Evolutionary conservation across 1,284 basidiomycete genomes (phyloP).

Genomic region (Heterobasidion occidentale): DNA sequence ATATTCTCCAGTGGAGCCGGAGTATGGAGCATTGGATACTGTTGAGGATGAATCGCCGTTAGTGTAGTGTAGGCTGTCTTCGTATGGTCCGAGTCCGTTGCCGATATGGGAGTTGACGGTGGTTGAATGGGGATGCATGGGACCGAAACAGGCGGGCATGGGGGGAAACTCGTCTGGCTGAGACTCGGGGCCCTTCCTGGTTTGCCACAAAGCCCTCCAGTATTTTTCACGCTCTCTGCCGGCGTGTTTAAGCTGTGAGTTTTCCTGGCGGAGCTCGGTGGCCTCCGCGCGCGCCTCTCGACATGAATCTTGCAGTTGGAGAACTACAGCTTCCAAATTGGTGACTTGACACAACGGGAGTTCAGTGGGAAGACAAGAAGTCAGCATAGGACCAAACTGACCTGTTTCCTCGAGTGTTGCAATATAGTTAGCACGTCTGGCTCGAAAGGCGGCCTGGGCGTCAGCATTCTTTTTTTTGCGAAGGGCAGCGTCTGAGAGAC

Average conservation of each 20-base stretch:
- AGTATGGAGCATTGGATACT: conserved; percentile 33
- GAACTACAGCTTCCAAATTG: conserved; percentile 70
- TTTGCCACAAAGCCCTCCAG: conserved; percentile 58
- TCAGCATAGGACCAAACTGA: conserved; percentile 24
- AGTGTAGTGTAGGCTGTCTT: conserved; percentile 29
- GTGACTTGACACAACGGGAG: conserved; percentile 41
- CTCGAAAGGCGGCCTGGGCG: conserved; percentile 66
- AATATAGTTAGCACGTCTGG: conserved; percentile 75
- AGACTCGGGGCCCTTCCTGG: conserved; percentile 44
- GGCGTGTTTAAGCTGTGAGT: conserved; percentile 52
- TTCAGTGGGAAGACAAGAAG: conserved; percentile 9
- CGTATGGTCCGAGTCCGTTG: conserved; percentile 13
- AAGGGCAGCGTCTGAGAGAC: conserved; percentile 53
- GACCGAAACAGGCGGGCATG: conserved; percentile 31
- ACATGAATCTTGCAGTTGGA: conserved; percentile 75
- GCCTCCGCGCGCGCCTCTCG: conserved; percentile 55
- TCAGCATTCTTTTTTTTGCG: conserved; percentile 83
- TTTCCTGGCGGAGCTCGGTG: conserved; percentile 54
- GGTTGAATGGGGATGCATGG: conserved; percentile 22
- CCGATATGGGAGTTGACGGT: conserved; percentile 19
- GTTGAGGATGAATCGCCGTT: conserved; percentile 32
- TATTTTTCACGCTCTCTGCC: conserved; percentile 63
- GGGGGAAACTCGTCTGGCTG: conserved; percentile 49
- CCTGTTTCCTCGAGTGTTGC: conserved; percentile 83
- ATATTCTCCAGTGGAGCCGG: conserved; percentile 18